Evolutionary conservation across 2,329 filamentous ascomycete genomes (phyloP), one percentile per base, ranked within the genome.

Genomic region (Neofusicoccum sp.): DNA sequence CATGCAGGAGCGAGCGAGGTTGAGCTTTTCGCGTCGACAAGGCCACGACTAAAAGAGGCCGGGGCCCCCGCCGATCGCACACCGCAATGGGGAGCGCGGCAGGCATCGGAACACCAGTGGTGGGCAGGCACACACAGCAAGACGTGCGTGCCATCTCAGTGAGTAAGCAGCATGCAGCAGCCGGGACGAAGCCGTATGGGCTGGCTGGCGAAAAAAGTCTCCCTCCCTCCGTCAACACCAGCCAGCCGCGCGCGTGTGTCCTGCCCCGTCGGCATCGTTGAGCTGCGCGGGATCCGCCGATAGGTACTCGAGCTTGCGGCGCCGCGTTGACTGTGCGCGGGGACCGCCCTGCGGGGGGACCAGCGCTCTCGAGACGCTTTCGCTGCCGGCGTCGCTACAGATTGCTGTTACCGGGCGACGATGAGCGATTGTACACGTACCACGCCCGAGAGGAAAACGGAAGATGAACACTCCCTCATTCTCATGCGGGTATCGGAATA

Each of bases 41-140:
- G 51, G 26, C 51, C 6, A 40, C 26, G 38, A n/a, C 24, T 20
- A 9, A 30, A 51, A 41, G 30, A 43, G 26, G 51, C 51, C 38
- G 36, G 51, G 49, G 51, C 26, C 33, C 28, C 51, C 51, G 51
- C 51, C 24, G 34, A 56, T 56, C 51, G 51, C 38, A 56, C 36
- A 56, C 51, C 51, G 51, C 36, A 56, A 43, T 33, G 51, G 51
- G 51, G 38, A 16, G 34, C 28, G 33, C 51, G 14, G 49, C 49
- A 40, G 49, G 49, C 49, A 54, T 54, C 49, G 49, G 49, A 54
- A 41, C 49, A 31, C 47, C 5, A 30, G 11, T 51, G 51, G 33
- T 33, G 31, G 33, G 33, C 48, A 30, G 8, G 31, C 47, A 36
- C 20, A 36, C 33, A 53, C n/a, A 12, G 36, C 49, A 16, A 56